These are phyloP conservation scores for Dioscorea zingiberensis DNA, from an alignment of 106 monocot genomes.

Conservation along the genomic window DNA sequence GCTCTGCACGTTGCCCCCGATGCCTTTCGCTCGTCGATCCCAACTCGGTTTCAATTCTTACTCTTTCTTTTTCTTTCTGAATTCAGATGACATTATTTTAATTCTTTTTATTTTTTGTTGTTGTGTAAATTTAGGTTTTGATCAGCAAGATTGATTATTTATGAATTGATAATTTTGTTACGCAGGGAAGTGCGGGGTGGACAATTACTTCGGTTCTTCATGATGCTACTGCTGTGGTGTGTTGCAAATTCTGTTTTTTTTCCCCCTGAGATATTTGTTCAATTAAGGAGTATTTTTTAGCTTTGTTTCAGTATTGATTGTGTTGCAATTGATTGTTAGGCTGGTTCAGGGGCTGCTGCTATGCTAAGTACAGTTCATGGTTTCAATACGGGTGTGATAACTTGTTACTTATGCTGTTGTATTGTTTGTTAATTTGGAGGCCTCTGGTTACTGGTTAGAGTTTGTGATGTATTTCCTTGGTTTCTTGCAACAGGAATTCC, in stretches of 20 bases:
- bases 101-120: not conserved
- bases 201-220: slow-evolving; percentile 66
- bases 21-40: slow-evolving; percentile 83
- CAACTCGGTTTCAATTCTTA: slow-evolving; percentile 8
- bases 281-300: not conserved
- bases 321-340: slow-evolving; percentile 27
- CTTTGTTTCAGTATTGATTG: not conserved
- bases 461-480: not conserved
- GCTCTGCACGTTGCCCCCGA: slow-evolving; percentile 83
- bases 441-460: not conserved
- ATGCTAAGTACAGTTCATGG: slow-evolving; percentile 73
- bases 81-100: not conserved
- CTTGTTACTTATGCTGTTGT: not conserved
- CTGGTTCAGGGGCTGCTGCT: slow-evolving; percentile 71
- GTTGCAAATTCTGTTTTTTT: slow-evolving; percentile 6
- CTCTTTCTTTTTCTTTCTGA: not conserved
- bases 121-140: not conserved
- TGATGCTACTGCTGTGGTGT: slow-evolving; percentile 79
- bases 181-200: slow-evolving; percentile 62
- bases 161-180: not conserved
- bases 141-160: not conserved
- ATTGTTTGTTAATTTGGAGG: not conserved
- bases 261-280: not conserved
- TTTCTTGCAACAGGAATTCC: slow-evolving; percentile 55
- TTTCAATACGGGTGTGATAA: slow-evolving; percentile 58